These are phyloP conservation scores for Monosporascus sp. DNA, from an alignment of 2,329 filamentous ascomycete genomes.

Conservation along the genomic window DNA sequence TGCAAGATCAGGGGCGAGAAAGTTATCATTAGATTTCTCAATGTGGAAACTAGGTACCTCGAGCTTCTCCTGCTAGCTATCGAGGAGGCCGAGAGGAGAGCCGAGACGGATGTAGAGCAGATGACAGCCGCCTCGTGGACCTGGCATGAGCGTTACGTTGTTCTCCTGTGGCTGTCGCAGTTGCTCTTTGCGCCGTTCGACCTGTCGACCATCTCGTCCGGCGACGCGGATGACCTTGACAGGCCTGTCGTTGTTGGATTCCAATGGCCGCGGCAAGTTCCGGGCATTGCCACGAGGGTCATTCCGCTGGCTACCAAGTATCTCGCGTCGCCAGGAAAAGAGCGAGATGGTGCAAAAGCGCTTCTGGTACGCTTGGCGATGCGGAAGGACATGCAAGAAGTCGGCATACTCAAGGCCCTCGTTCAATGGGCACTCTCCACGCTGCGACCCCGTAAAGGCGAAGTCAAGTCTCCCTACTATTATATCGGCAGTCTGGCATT, in stretches of 20 bases:
- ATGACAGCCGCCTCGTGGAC: constrained; percentile 40
- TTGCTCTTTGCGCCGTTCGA: constrained; percentile 85
- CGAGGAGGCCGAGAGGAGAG: constrained; percentile 50
- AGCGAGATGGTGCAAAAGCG: constrained; percentile 80
- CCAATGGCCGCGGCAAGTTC: constrained; percentile 54
- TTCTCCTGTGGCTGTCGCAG: constrained; percentile 83
- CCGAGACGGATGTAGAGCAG: constrained; percentile 2
- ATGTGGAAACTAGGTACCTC: constrained; percentile 81
- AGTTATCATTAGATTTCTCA: constrained; percentile 84
- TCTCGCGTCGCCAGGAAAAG: constrained; percentile 73
- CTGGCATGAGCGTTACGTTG: constrained; percentile 88
- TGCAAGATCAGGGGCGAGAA: constrained; percentile 95
- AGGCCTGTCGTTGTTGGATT: constrained; percentile 43
- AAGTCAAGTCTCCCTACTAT: constrained; percentile 57
- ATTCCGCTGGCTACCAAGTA: constrained; percentile 68
- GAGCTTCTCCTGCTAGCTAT: constrained; percentile 74
- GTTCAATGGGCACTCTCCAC: constrained; percentile 65
- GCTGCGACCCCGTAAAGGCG: constrained; percentile 42
- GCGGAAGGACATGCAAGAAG: constrained; percentile 79
- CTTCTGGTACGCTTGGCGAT: constrained; percentile 79
- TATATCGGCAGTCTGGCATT: constrained; percentile 78
- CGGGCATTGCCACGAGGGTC: constrained; percentile 65
- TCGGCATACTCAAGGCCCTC: constrained; percentile 64
- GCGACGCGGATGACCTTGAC: constrained; percentile 42
- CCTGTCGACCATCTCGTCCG: constrained; percentile 74